phyloP scores from a whole-genome alignment of 169 alveolate species.

The Plasmodium blacklocki region DNA sequence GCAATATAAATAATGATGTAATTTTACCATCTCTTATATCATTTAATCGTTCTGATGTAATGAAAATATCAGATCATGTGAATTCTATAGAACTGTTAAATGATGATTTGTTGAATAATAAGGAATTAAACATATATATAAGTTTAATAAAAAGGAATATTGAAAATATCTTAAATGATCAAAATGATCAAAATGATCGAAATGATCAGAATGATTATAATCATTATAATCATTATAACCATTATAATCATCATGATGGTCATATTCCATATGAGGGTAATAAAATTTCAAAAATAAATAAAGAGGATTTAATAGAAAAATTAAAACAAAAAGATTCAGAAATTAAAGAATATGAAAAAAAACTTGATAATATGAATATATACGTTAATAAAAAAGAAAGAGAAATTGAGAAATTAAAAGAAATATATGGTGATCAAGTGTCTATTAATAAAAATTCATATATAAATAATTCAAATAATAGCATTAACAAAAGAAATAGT shows the following conservation, averaged over 20 bases:
- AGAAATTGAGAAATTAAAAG: constrained; percentile 39
- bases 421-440: constrained; percentile 21
- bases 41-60: constrained; percentile 8
- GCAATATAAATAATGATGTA: not conserved
- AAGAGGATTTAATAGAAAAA: constrained; percentile 6
- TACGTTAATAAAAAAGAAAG: constrained; percentile 43
- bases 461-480: not conserved
- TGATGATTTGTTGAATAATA: constrained; percentile 33
- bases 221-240: not conserved
- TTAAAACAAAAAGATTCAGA: constrained; percentile 41
- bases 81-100: constrained; percentile 35
- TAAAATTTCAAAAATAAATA: not conserved
- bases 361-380: constrained; percentile 17
- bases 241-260: not conserved
- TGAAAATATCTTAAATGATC: constrained; percentile 3
- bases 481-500: not conserved
- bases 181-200: not conserved
- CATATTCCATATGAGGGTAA: not conserved
- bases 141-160: constrained; percentile 30
- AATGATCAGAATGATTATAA: too few relatives aligned
- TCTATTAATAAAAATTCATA: constrained; percentile 12
- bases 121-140: constrained; percentile 20
- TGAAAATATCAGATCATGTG: constrained; percentile 20
- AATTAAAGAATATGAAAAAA: constrained; percentile 31
- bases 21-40: not conserved